Conservation (phyloP, 2,329 filamentous ascomycete species). For the Penicillium sp. region DNA sequence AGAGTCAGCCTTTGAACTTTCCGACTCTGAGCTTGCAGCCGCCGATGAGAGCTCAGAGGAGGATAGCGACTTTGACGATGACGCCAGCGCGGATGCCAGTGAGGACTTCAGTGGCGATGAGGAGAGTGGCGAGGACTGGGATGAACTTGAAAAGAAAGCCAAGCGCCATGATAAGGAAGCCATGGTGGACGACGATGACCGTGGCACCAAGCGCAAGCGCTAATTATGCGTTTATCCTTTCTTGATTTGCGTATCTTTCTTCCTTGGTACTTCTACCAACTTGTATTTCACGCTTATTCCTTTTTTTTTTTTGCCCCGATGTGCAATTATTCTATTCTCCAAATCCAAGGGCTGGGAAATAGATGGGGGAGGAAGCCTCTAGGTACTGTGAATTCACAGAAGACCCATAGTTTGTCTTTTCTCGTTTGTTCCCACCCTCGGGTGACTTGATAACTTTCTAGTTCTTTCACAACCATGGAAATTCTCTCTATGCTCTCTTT, state of each 20-base stretch:
- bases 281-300: neutral
- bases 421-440: no score
- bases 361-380: neutral
- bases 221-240: constrained; percentile 30
- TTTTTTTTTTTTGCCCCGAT: neutral
- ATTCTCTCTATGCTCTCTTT: no score
- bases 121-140: constrained; percentile 87
- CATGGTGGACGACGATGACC: constrained; percentile 56
- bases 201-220: constrained; percentile 73
- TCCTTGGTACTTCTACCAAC: neutral
- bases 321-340: neutral
- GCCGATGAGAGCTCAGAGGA: constrained; percentile 80
- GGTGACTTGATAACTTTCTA: no score
- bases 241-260: neutral
- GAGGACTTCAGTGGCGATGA: constrained; percentile 63
- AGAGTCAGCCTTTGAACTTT: constrained; percentile 89
- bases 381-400: no score
- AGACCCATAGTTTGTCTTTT: no score
- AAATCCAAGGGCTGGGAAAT: neutral
- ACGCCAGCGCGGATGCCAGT: constrained; percentile 74
- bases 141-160: constrained; percentile 87
- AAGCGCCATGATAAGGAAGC: constrained; percentile 62
- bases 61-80: constrained; percentile 90
- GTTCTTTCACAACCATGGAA: no score
- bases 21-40: constrained; percentile 73